Base-by-base conservation (phyloP, 2,329 filamentous ascomycete genomes). In the Niveomyces coronatus region DNA sequence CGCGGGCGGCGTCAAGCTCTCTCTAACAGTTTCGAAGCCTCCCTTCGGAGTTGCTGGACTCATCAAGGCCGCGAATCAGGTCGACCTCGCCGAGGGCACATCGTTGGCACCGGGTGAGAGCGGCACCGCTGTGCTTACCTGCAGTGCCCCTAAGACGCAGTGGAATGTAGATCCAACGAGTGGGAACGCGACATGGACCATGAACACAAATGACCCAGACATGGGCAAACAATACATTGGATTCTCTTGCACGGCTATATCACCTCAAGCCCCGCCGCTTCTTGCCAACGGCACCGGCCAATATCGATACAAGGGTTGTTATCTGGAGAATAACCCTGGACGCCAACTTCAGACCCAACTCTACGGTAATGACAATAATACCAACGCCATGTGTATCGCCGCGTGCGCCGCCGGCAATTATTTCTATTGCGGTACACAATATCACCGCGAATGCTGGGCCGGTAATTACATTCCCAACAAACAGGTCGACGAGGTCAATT, bases 1-100 rank as follows among this genome's bases (percentile, higher is more conserved):
- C 0, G 35, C 53, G 0, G 66, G 65, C 3, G 63, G 63, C 5
- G 64, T 70, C 10, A 55, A 55, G 2, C 60, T 77, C 2, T 71
- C 67, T 0, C 54, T 77, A 11, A 76, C 73, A 0, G 71, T 79
- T 3, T 78, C 74, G 0, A 79, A 79, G 49, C 71, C 73, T 4
- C 74, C 74, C 0, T 76, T 71, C 37, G 72, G 71, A 11, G 60
- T 72, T 3, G 47, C 56, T n/a, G 68, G 71, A 3, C 64, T 76
- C 16, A 63, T 78, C 27, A 61, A 64, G 15, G 68, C 72, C 1
- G 62, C 60, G 10, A 79, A 77, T 49, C 62, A 68, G 14, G 60
- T 74, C 8, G 74, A 76, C 33, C 63, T 78, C 1, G 71, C 67
- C 0, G 74, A 79, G 47, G 74, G 74, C 3, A 71, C 67, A 0